Evolutionary conservation across 352 stramenopile species (phyloP).

Genomic region (Pythium sukuiense): DNA sequence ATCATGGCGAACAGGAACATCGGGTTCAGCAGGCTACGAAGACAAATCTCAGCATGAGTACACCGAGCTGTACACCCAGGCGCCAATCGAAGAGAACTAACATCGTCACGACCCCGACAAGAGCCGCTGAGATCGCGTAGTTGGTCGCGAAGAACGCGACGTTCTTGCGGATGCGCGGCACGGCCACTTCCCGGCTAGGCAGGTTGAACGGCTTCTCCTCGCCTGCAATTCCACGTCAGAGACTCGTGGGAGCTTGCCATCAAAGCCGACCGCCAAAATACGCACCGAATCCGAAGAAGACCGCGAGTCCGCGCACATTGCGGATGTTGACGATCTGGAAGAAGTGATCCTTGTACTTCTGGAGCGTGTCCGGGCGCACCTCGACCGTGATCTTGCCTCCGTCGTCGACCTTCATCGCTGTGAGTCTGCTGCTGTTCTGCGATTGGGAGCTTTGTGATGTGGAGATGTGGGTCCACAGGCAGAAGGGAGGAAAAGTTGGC

Average conservation of each 20-base stretch:
- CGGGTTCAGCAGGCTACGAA: conserved; percentile 71
- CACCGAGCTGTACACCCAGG: conserved; percentile 42
- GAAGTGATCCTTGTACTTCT: conserved; percentile 68
- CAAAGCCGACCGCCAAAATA: background rate
- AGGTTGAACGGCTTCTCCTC: conserved; percentile 88
- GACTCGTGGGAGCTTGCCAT: background rate
- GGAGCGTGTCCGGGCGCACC: conserved; percentile 58
- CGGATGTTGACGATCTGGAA: conserved; percentile 62
- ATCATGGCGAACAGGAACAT: conserved; percentile 89
- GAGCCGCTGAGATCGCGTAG: conserved; percentile 73
- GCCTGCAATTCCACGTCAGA: conserved; percentile 30
- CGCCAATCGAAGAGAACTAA: conserved; percentile 26
- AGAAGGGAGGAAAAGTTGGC: conserved; percentile 17
- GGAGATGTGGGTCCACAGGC: background rate
- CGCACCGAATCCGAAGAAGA: conserved; percentile 81
- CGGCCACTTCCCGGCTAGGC: conserved; percentile 58
- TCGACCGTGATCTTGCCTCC: conserved; percentile 69
- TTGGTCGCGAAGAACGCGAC: conserved; percentile 84
- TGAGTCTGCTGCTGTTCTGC: background rate
- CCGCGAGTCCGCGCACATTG: conserved; percentile 77
- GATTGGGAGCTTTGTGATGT: conserved; percentile 5
- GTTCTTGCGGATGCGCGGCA: conserved; percentile 73
- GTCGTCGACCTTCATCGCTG: conserved; percentile 59
- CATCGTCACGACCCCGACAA: conserved; percentile 85
- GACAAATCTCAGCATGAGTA: conserved; percentile 10